Evolutionary conservation across 148 eudicot species (phyloP), one percentile per base, ranked within the genome.

Genomic region (Dysphania ambrosioides): DNA sequence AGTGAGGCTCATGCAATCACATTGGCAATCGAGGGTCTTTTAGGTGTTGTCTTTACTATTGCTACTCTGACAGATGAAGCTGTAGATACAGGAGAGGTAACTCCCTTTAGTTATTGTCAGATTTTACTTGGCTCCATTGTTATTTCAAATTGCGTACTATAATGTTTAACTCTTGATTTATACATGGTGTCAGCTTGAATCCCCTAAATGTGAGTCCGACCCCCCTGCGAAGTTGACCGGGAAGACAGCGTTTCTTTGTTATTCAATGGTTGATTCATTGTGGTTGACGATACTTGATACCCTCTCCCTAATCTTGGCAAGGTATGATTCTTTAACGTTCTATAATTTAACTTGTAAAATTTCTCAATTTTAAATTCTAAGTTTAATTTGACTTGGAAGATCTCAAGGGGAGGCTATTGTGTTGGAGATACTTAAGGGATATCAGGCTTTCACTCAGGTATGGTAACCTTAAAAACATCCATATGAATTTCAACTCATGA

Each of bases 11-110:
- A 95, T 85, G 91, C 97, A 23, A 89, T 95, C 73, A 86, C 96
- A 62, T 90, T 95, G 87, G 99, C 99, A 56, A 90, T 95, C 80
- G 99, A 95, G 81, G 97, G 99, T 34, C 85, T 95, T 66, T 81
- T 95, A 76, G 99, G 99, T 65, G 97, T 95, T 83, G 99, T 95
- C 68, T 95, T 95, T 77, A 88, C 99, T 26, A 87, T 95, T 79
- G 99, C 99, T 75, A 92, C 99, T 73, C 86, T 95, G 89, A 95
- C 99, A 56, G 99, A 95, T 78, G 97, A 95, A 84, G 99, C 99
- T 11, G 88, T 95, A 79, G 99, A 95, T 83, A 86, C 82, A 72
- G 97, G 96, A 72, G 99, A 95, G 99, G 99, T 95, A 79, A 80
- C 75, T 59, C 78, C 53, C 11, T 24, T 34, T 40, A 44, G 6